These are phyloP conservation scores for Euphorbia celastroides DNA, from an alignment of 441 rosid genomes.

Conservation along the genomic window DNA sequence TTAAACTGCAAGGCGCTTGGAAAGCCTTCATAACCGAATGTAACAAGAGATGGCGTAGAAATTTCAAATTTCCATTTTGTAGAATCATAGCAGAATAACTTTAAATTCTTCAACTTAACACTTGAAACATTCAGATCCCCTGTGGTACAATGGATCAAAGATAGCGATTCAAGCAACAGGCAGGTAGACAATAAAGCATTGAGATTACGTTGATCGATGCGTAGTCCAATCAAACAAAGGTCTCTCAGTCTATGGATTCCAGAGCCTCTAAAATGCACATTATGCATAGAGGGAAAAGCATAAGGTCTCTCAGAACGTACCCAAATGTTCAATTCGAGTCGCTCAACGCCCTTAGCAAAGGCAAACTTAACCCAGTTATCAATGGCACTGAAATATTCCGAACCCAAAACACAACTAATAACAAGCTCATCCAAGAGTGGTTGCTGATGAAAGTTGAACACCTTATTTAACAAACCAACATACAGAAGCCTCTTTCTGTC, in stretches of 20 bases:
- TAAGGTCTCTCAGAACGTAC: not conserved
- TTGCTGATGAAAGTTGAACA: not conserved
- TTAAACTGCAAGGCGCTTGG: not conserved
- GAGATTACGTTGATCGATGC: no score
- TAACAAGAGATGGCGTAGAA: no score
- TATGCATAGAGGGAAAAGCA: not conserved
- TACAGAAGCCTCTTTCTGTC: not conserved
- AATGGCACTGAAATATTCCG: not conserved
- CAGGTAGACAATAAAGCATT: not conserved
- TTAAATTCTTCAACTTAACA: not conserved
- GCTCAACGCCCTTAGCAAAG: not conserved
- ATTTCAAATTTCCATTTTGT: no score
- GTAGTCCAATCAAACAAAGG: no score
- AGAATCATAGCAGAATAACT: no score
- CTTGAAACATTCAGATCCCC: not conserved
- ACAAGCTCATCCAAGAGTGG: not conserved
- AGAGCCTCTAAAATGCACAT: no score
- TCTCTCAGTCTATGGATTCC: no score
- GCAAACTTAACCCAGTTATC: not conserved
- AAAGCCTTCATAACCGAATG: no score
- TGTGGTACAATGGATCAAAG: not conserved
- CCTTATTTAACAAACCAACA: not conserved
- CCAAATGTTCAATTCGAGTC: not conserved
- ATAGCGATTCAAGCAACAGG: not conserved
- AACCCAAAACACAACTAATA: not conserved